A percentile compares a stretch with the other conserved stretches of the same genome.
These are phyloP conservation scores for Hypoxylon perforatum DNA, from an alignment of 495 filamentous ascomycete genomes.

Conservation along the genomic window DNA sequence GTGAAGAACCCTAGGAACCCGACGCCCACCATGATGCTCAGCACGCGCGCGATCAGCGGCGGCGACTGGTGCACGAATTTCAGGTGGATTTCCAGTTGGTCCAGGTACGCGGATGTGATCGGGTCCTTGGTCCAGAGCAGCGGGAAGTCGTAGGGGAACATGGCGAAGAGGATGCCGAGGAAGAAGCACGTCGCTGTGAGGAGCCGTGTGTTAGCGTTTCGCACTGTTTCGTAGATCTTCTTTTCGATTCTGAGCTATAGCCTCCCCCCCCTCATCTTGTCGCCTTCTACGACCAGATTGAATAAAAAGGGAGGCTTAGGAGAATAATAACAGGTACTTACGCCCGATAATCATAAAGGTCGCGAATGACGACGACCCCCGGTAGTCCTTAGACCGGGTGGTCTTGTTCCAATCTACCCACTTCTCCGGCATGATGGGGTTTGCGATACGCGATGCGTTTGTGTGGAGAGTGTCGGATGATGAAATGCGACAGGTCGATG, in stretches of 20 bases:
- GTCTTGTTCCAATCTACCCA: constrained; percentile 64
- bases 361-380: constrained; percentile 73
- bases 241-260: no score
- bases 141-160: constrained; percentile 97
- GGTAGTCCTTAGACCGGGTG: constrained; percentile 59
- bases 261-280: no score
- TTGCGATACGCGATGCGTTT: constrained; percentile 8
- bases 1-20: constrained; percentile 90
- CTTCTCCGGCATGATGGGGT: constrained; percentile 45
- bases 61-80: constrained; percentile 86
- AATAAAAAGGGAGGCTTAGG: constrained; percentile 6
- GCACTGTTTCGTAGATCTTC: no score
- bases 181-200: constrained; percentile 87
- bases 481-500: constrained; percentile 9
- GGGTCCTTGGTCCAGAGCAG: constrained; percentile 86
- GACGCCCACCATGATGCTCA: constrained; percentile 90
- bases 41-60: constrained; percentile 88
- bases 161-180: constrained; percentile 97
- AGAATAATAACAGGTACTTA: no score
- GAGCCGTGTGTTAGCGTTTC: no score
- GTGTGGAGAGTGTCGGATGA: background rate
- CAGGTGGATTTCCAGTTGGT: constrained; percentile 87
- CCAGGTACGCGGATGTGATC: constrained; percentile 72
- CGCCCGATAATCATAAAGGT: constrained; percentile 97
- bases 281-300: background rate